Evolutionary conservation across 257 asterid species (phyloP).

Genomic region (Buddleja alternifolia): DNA sequence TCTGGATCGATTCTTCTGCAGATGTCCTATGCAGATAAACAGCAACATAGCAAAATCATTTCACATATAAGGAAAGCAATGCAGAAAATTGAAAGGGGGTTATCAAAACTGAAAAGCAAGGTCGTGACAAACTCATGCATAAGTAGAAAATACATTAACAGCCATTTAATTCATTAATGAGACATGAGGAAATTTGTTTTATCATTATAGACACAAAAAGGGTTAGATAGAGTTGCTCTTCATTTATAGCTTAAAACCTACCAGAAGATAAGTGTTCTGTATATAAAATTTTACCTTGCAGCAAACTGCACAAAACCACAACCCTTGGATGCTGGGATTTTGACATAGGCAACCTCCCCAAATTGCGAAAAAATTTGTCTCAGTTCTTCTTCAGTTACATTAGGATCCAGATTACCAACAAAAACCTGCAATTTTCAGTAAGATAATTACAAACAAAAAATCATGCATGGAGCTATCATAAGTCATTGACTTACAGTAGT

Average conservation of each 20-base stretch:
- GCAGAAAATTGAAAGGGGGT: slow-evolving; percentile 1
- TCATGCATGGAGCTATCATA: neutral
- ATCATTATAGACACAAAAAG: neutral
- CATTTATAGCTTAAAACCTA: slow-evolving; percentile 20
- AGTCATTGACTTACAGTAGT: slow-evolving; percentile 71
- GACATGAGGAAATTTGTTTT: neutral
- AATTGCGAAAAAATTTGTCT: slow-evolving; percentile 77
- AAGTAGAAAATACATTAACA: neutral
- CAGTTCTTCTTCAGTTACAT: slow-evolving; percentile 81
- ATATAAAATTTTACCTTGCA: slow-evolving; percentile 52
- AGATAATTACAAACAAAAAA: slow-evolving; percentile 27
- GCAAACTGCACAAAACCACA: slow-evolving; percentile 95
- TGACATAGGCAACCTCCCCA: slow-evolving; percentile 84
- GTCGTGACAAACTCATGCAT: neutral
- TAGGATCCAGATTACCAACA: slow-evolving; percentile 85
- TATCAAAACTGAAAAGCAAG: slow-evolving; percentile 16
- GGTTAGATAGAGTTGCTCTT: neutral
- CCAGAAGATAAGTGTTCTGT: slow-evolving; percentile 12
- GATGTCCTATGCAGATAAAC: slow-evolving; percentile 54
- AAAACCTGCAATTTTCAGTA: slow-evolving; percentile 62
- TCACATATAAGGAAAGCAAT: slow-evolving; percentile 9
- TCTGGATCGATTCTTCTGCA: slow-evolving; percentile 93
- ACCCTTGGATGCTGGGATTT: slow-evolving; percentile 85
- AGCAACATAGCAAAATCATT: slow-evolving; percentile 22
- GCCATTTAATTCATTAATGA: neutral